These are phyloP conservation scores for Boletus mariae DNA, from an alignment of 1,284 basidiomycete species.

Conservation along the genomic window DNA sequence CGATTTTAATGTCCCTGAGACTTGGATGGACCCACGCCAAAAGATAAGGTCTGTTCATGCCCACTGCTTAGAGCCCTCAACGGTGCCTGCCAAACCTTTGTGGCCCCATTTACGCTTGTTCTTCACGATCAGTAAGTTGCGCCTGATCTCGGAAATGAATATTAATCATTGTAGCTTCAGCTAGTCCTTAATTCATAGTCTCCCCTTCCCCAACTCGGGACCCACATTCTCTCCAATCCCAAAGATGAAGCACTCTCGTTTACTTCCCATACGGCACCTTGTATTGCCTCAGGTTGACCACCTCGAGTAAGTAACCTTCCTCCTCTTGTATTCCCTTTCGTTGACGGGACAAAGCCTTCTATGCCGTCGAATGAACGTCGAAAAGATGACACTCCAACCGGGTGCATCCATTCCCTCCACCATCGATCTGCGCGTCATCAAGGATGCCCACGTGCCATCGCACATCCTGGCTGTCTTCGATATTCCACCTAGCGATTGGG, in stretches of 20 bases:
- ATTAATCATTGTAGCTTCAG: not conserved
- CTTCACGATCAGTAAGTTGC: slow-evolving; percentile 26
- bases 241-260: slow-evolving; percentile 25
- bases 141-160: too few species aligned
- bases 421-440: slow-evolving; percentile 41
- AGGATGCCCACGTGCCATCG: slow-evolving; percentile 43
- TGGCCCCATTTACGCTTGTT: slow-evolving; percentile 6
- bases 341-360: slow-evolving; percentile 37
- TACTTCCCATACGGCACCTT: slow-evolving; percentile 26
- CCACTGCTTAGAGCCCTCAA: not conserved
- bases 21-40: not conserved
- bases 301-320: slow-evolving; percentile 37
- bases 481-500: slow-evolving; percentile 31
- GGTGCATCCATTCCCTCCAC: slow-evolving; percentile 35
- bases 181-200: slow-evolving; percentile 9
- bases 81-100: not conserved
- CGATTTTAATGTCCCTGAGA: not conserved
- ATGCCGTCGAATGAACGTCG: slow-evolving; percentile 47
- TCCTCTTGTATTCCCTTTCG: not conserved
- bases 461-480: slow-evolving; percentile 47
- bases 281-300: slow-evolving; percentile 32
- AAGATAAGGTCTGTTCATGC: not conserved
- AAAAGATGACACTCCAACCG: slow-evolving; percentile 25
- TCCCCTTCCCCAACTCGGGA: slow-evolving; percentile 11
- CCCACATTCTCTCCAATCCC: slow-evolving; percentile 13